Evolutionary conservation across 2,329 filamentous ascomycete genomes (phyloP).

Genomic region (Stemphylium vesicarium): DNA sequence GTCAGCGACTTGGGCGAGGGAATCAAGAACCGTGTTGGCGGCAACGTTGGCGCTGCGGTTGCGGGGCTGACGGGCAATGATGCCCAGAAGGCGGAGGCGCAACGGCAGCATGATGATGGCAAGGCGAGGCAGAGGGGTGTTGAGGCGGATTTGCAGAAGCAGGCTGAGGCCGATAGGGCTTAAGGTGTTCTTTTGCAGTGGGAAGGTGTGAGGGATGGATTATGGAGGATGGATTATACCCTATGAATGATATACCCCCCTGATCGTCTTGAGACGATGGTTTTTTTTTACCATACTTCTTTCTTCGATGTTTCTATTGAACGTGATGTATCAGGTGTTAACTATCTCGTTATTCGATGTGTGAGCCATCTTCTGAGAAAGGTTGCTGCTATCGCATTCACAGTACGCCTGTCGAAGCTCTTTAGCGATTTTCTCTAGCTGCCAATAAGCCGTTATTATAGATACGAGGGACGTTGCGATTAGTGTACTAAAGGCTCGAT

Average conservation of each 20-base stretch:
- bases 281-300: neutral
- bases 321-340: no score
- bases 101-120: slow-evolving; percentile 76
- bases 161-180: slow-evolving; percentile 49
- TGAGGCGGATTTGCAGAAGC: slow-evolving; percentile 80
- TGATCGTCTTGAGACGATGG: neutral
- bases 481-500: no score
- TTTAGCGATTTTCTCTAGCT: no score
- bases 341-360: no score
- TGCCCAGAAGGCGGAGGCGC: slow-evolving; percentile 67
- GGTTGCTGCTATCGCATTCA: no score
- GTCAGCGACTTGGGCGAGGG: slow-evolving; percentile 75
- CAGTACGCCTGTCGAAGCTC: no score
- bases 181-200: neutral
- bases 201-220: neutral
- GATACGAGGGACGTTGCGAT: no score
- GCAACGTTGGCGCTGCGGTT: slow-evolving; percentile 72
- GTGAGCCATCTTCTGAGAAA: no score
- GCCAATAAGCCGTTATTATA: no score
- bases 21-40: slow-evolving; percentile 61
- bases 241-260: slow-evolving; percentile 6
- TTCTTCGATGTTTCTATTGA: no score
- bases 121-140: slow-evolving; percentile 85
- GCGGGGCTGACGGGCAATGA: slow-evolving; percentile 76
- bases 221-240: neutral